Conservation (phyloP, 1,139 yeast genomes). For the Geotrichum carabidarum region DNA sequence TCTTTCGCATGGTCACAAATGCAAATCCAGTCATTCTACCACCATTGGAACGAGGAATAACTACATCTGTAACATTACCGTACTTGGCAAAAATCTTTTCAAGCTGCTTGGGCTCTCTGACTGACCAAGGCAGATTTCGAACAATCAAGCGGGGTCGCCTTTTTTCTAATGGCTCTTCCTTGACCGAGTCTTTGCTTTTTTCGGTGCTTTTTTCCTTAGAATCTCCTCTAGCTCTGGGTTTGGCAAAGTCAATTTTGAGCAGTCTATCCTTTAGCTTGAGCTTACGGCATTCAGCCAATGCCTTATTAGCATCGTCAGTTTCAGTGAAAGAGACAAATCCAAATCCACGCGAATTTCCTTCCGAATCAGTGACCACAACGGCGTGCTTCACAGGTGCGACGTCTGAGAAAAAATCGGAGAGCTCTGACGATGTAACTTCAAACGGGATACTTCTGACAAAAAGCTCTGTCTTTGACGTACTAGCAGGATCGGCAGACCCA, state of each 20-base stretch:
- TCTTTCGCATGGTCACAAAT: conserved; percentile 83
- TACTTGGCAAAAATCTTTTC: conserved; percentile 65
- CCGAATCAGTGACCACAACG: conserved; percentile 75
- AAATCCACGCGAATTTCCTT: conserved; percentile 72
- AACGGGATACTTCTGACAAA: conserved; percentile 81
- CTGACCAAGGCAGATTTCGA: conserved; percentile 94
- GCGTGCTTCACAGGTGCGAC: conserved; percentile 96
- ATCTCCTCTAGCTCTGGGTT: conserved; percentile 75
- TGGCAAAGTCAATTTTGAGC: conserved; percentile 80
- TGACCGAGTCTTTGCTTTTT: conserved; percentile 21
- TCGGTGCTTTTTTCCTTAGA: conserved; percentile 25
- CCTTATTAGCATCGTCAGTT: conserved; percentile 78
- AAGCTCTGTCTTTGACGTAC: conserved; percentile 38
- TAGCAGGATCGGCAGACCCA: background rate
- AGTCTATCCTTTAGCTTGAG: conserved; percentile 60
- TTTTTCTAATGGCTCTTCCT: conserved; percentile 41
- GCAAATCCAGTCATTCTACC: conserved; percentile 95
- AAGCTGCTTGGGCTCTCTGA: conserved; percentile 68
- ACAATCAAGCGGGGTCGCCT: conserved; percentile 80
- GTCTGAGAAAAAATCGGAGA: conserved; percentile 79
- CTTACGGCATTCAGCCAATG: conserved; percentile 64
- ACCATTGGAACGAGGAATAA: conserved; percentile 80
- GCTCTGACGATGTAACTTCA: conserved; percentile 73
- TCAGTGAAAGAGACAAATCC: conserved; percentile 89
- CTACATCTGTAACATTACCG: conserved; percentile 86